Conservation (phyloP, 2,329 filamentous ascomycete genomes). For the Xylaria sp. region DNA sequence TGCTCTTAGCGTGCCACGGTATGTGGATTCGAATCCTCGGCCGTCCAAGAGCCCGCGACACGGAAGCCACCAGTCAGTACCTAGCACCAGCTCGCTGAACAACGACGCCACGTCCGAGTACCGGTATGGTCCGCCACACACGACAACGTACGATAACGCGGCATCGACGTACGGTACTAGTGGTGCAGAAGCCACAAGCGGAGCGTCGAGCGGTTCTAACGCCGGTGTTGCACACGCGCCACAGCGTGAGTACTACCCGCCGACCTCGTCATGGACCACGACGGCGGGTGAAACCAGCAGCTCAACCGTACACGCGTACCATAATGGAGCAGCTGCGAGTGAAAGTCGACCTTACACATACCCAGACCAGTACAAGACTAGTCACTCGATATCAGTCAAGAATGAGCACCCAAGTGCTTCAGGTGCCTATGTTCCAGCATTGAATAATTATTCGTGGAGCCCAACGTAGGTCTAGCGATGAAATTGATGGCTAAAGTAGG, state of each 20-base stretch:
- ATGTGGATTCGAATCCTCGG: constrained; percentile 60
- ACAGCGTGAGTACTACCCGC: constrained; percentile 60
- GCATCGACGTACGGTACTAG: constrained; percentile 31
- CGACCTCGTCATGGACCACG: constrained; percentile 58
- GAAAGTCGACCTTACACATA: constrained; percentile 57
- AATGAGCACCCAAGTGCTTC: constrained; percentile 47
- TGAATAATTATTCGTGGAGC: constrained; percentile 65
- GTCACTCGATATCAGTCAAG: constrained; percentile 43
- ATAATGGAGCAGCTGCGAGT: constrained; percentile 42
- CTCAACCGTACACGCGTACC: constrained; percentile 51
- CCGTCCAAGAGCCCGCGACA: constrained; percentile 64
- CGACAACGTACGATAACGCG: constrained; percentile 27
- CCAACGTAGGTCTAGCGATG: constrained; percentile 46
- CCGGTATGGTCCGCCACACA: constrained; percentile 55
- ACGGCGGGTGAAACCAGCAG: constrained; percentile 53
- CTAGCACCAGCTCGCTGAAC: constrained; percentile 54
- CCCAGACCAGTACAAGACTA: constrained; percentile 55
- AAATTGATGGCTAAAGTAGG: background rate
- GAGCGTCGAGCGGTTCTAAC: constrained; percentile 13
- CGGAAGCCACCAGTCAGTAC: constrained; percentile 59
- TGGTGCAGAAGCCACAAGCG: constrained; percentile 17
- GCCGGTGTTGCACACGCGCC: constrained; percentile 35
- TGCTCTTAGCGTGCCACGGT: constrained; percentile 60
- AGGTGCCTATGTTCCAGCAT: constrained; percentile 53
- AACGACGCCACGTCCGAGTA: constrained; percentile 60